These are phyloP conservation scores for Metschnikowia colocasiae DNA, from an alignment of 805 yeast species.

Conservation along the genomic window DNA sequence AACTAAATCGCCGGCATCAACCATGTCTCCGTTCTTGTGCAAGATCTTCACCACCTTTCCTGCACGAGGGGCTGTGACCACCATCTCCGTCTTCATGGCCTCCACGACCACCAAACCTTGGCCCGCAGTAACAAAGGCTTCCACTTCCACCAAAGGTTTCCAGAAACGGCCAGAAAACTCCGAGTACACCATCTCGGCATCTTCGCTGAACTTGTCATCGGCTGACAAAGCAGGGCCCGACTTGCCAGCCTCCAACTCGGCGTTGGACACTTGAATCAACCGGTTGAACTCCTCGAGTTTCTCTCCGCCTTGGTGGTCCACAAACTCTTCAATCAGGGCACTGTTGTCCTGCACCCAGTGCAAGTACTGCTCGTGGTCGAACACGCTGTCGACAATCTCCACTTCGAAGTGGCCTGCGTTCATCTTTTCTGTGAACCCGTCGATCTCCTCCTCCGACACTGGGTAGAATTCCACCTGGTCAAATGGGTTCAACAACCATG, in stretches of 20 bases:
- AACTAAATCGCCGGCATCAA: conserved; percentile 93
- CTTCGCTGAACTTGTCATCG: conserved; percentile 63
- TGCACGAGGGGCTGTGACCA: conserved; percentile 62
- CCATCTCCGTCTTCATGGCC: conserved; percentile 99
- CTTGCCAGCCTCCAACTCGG: conserved; percentile 54
- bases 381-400: conserved; percentile 70
- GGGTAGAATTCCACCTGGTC: conserved; percentile 96
- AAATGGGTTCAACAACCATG: conserved; percentile 90
- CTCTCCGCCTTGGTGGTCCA: conserved; percentile 68
- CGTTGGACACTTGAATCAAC: conserved; percentile 76
- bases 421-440: conserved; percentile 63
- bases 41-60: conserved; percentile 72
- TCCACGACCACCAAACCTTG: conserved; percentile 87
- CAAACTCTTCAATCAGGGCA: conserved; percentile 67
- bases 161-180: conserved; percentile 97
- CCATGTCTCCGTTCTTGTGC: conserved; percentile 91
- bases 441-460: conserved; percentile 80
- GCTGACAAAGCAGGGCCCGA: conserved; percentile 44
- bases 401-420: conserved; percentile 77
- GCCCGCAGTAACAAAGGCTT: conserved; percentile 68
- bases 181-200: conserved; percentile 81
- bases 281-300: conserved; percentile 82
- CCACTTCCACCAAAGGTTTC: conserved; percentile 81
- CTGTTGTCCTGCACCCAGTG: conserved; percentile 73
- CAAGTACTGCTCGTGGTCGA: conserved; percentile 76